These are phyloP conservation scores for Blastosporella zonata DNA, from an alignment of 1,284 basidiomycete genomes.

Conservation along the genomic window DNA sequence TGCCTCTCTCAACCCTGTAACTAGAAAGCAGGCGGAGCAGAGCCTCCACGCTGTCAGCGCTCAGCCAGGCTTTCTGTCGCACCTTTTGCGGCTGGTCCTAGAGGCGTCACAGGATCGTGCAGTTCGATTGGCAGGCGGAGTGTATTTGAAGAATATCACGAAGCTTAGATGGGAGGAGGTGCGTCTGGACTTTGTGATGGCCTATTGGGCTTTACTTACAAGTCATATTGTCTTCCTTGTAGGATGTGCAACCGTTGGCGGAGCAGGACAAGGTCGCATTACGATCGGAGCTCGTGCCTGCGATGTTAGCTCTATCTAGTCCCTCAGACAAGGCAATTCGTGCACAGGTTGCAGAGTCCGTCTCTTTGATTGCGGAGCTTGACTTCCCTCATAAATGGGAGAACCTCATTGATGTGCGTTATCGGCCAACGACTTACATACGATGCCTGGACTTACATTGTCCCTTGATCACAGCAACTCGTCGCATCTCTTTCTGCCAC, in stretches of 20 bases:
- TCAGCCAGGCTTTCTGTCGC: slow-evolving; percentile 77
- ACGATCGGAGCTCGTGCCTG: slow-evolving; percentile 70
- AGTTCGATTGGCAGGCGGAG: slow-evolving; percentile 76
- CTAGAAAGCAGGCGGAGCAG: slow-evolving; percentile 80
- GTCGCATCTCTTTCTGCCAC: slow-evolving; percentile 73
- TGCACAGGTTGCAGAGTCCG: slow-evolving; percentile 86
- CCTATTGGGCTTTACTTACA: slow-evolving; percentile 9
- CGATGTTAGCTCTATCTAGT: slow-evolving; percentile 76
- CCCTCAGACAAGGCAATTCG: slow-evolving; percentile 66
- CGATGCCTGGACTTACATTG: neutral
- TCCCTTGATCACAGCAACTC: slow-evolving; percentile 61
- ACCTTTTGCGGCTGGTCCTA: slow-evolving; percentile 72
- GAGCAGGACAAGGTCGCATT: slow-evolving; percentile 68
- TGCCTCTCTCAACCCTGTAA: slow-evolving; percentile 70
- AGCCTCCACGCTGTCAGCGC: slow-evolving; percentile 63
- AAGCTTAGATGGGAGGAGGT: slow-evolving; percentile 88
- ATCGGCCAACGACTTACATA: neutral
- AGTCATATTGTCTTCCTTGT: slow-evolving; percentile 10
- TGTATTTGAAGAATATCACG: slow-evolving; percentile 88
- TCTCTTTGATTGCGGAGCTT: slow-evolving; percentile 81
- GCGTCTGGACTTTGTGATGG: slow-evolving; percentile 23
- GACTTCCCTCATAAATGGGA: slow-evolving; percentile 89
- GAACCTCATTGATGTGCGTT: slow-evolving; percentile 78
- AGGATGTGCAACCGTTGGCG: slow-evolving; percentile 65
- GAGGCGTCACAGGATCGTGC: slow-evolving; percentile 64